These are phyloP conservation scores for Castanopsis chinensis DNA, from an alignment of 306 rosid genomes.

Conservation along the genomic window DNA sequence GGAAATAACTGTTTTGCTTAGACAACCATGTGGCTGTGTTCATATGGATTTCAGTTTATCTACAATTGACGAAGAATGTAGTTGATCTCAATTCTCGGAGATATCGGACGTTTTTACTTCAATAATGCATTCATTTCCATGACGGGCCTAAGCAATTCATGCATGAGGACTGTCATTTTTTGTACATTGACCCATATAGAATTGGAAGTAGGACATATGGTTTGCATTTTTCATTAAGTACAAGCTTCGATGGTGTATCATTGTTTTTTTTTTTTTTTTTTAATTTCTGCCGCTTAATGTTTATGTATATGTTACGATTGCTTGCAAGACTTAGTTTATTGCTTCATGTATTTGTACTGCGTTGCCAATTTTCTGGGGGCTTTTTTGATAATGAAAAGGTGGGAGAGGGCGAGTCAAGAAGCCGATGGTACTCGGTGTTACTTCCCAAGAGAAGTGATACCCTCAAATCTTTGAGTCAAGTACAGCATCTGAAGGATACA, in stretches of 20 bases:
- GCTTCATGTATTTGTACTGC: not conserved
- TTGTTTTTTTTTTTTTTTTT: not conserved
- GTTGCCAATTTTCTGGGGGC: not conserved
- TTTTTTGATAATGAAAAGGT: conserved; percentile 39
- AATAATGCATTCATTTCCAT: too few species aligned
- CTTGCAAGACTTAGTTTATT: not conserved
- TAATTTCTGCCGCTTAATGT: not conserved
- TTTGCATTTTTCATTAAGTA: too few species aligned
- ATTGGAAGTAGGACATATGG: too few species aligned
- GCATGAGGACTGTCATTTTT: too few species aligned
- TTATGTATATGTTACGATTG: not conserved
- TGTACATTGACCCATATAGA: too few species aligned
- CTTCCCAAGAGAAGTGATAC: conserved; percentile 31
- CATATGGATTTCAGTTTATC: not conserved
- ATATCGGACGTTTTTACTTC: too few species aligned
- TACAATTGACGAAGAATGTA: not conserved
- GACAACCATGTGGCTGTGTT: not conserved
- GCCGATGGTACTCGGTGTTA: conserved; percentile 58
- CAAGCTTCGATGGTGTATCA: too few species aligned
- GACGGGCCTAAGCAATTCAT: too few species aligned
- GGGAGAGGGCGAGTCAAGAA: conserved; percentile 40
- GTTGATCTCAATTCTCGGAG: not conserved
- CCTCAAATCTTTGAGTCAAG: conserved; percentile 21
- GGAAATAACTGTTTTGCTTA: not conserved
- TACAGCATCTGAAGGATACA: conserved; percentile 26